Conservation (phyloP, 1,139 yeast genomes). For the Sugiyamaella paludigena region DNA sequence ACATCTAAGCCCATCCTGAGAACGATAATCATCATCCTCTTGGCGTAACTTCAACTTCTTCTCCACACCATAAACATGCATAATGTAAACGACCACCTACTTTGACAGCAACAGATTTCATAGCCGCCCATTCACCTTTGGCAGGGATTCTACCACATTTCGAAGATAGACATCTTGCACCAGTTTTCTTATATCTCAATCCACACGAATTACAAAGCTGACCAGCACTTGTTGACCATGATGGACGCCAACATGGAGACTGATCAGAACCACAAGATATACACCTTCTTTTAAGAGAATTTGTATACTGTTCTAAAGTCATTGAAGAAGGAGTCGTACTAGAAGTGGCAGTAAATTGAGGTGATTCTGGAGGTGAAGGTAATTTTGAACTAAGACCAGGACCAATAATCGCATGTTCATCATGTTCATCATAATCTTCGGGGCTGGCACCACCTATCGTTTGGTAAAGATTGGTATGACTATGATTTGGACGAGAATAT, state of each 20-base stretch:
- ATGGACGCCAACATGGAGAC: slow-evolving; percentile 98
- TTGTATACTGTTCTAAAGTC: slow-evolving; percentile 16
- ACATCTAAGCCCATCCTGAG: too few species aligned
- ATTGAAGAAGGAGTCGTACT: slow-evolving; percentile 3
- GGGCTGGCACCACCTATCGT: slow-evolving; percentile 2
- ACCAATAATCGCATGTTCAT: slow-evolving; percentile 2
- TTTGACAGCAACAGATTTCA: slow-evolving; percentile 66
- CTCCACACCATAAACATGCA: slow-evolving; percentile 72
- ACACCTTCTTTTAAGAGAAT: slow-evolving; percentile 46
- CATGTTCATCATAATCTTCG: background rate
- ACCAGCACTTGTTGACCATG: slow-evolving; percentile 86
- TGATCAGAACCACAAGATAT: slow-evolving; percentile 89
- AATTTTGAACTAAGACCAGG: slow-evolving; percentile 9
- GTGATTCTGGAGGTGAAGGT: slow-evolving; percentile 26
- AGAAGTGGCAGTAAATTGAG: slow-evolving; percentile 2
- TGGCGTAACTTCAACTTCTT: slow-evolving; percentile 50
- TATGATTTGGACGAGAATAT: slow-evolving; percentile 3
- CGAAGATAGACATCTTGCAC: slow-evolving; percentile 78
- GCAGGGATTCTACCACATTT: slow-evolving; percentile 88
- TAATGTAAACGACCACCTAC: slow-evolving; percentile 40
- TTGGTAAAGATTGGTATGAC: background rate
- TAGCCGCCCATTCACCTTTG: slow-evolving; percentile 89
- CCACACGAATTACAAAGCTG: slow-evolving; percentile 97
- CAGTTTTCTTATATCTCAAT: slow-evolving; percentile 87
- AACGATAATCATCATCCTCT: too few species aligned